Conservation (phyloP, 352 stramenopile species). For the Pythium dissotocum region DNA sequence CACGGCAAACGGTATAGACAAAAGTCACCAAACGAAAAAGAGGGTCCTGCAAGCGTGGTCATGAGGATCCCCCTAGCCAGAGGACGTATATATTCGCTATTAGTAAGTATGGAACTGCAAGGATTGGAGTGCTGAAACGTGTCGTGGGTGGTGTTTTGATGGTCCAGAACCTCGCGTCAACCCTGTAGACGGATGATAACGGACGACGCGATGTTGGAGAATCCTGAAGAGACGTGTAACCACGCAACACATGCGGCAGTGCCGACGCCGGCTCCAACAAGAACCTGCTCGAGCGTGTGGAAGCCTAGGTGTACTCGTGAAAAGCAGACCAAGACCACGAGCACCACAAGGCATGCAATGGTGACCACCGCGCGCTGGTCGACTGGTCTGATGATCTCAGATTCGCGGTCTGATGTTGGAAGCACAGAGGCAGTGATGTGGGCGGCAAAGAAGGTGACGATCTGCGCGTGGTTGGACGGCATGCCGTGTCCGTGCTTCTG, state of each 20-base stretch:
- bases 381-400: not conserved
- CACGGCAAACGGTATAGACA: slow-evolving; percentile 18
- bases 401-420: not conserved
- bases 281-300: not conserved
- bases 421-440: not conserved
- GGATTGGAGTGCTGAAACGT: not conserved
- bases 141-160: too few species aligned
- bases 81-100: slow-evolving; percentile 9
- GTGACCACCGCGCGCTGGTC: not conserved
- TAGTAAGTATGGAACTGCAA: slow-evolving; percentile 1
- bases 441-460: not conserved
- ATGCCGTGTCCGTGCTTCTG: not conserved
- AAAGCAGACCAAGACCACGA: not conserved
- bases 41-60: not conserved
- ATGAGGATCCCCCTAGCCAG: not conserved
- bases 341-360: not conserved
- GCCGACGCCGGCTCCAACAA: not conserved
- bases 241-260: not conserved
- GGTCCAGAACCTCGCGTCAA: too few species aligned
- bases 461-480: not conserved
- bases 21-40: not conserved
- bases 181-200: too few species aligned
- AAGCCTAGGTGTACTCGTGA: not conserved
- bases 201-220: not conserved
- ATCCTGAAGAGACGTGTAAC: not conserved